A percentile compares a stretch with the other conserved stretches of the same genome.
These are phyloP conservation scores for Tylopilus sp. DNA, from an alignment of 768 basidiomycete species.

Conservation along the genomic window DNA sequence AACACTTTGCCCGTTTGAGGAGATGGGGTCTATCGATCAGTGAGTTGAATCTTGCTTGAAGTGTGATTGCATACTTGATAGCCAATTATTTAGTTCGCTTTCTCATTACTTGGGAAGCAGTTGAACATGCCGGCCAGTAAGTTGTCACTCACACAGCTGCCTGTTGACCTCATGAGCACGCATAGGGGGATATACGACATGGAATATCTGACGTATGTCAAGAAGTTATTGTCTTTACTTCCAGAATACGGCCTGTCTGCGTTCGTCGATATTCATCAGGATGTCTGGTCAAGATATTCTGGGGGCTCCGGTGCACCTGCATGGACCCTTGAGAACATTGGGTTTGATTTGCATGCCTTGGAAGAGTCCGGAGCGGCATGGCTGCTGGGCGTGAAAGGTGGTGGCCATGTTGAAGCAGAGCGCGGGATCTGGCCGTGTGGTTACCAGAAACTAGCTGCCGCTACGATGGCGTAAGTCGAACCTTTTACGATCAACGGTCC, in stretches of 20 bases:
- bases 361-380: conserved; percentile 88
- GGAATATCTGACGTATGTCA: conserved; percentile 80
- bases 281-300: conserved; percentile 93
- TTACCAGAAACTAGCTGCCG: conserved; percentile 88
- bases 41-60: conserved; percentile 36
- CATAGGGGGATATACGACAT: conserved; percentile 78
- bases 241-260: conserved; percentile 71
- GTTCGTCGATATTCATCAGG: conserved; percentile 85
- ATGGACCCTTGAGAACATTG: conserved; percentile 87
- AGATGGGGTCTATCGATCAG: conserved; percentile 88
- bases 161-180: not conserved
- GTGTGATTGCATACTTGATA: not conserved
- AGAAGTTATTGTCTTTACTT: conserved; percentile 60
- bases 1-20: conserved; percentile 74
- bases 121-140: conserved; percentile 91
- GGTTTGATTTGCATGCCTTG: conserved; percentile 77
- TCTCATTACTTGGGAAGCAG: conserved; percentile 94
- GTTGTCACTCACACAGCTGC: conserved; percentile 30
- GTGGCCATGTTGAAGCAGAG: conserved; percentile 73
- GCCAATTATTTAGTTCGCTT: conserved; percentile 62
- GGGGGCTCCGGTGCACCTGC: conserved; percentile 96
- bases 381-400: conserved; percentile 73
- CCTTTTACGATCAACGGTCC: not conserved
- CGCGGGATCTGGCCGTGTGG: conserved; percentile 91
- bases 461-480: conserved; percentile 80